Conservation (phyloP, 345 rosid species). For the Trapa incisa region DNA sequence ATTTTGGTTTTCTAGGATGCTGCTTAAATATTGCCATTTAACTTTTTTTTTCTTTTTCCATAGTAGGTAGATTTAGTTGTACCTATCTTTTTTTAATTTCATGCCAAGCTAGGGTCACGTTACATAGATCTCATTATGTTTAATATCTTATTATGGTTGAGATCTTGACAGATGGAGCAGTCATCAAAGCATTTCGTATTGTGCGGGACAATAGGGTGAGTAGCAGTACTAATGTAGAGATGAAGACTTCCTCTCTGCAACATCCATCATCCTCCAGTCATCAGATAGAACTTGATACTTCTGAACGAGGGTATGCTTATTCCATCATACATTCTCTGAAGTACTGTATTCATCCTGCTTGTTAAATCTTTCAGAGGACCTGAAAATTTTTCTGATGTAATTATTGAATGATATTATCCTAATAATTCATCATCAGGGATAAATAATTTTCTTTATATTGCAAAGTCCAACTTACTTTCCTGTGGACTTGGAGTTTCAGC, state of each 20-base stretch:
- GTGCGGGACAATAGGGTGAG: conserved; percentile 70
- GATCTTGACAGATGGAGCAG: conserved; percentile 23
- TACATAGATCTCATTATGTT: neutral
- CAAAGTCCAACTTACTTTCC: neutral
- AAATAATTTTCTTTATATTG: neutral
- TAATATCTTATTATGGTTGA: neutral
- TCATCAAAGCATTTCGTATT: conserved; percentile 35
- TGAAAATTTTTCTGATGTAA: neutral
- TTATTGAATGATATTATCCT: neutral
- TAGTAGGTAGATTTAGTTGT: neutral
- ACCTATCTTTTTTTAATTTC: neutral
- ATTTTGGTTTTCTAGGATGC: neutral
- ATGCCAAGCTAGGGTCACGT: neutral
- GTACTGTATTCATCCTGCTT: neutral
- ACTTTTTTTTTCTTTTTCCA: neutral
- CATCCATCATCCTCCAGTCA: conserved; percentile 21
- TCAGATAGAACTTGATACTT: conserved; percentile 13
- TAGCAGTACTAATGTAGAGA: conserved; percentile 28
- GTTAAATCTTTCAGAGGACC: no score
- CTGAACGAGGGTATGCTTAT: conserved; percentile 39
- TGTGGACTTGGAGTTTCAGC: no score
- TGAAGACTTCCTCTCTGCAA: conserved; percentile 25
- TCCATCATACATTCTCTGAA: neutral
- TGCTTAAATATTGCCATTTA: neutral
- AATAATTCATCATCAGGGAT: neutral